Evolutionary conservation across 2,329 filamentous ascomycete genomes (phyloP).

Genomic region (Fusarium pilosicola): DNA sequence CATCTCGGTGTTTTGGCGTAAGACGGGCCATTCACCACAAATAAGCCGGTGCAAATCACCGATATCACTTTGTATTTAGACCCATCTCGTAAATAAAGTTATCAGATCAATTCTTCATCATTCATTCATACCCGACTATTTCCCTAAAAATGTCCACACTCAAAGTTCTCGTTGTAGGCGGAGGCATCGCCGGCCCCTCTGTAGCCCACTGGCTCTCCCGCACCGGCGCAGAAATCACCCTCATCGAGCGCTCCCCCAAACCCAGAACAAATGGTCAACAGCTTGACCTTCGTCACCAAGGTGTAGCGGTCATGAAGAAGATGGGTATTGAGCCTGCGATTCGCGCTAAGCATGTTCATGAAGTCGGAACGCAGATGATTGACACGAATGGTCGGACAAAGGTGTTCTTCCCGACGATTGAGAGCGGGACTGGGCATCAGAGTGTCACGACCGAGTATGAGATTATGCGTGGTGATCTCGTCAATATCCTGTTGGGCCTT

Average conservation of each 20-base stretch:
- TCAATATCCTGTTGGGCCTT: constrained; percentile 3
- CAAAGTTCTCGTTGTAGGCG: constrained; percentile 29
- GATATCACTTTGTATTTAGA: not conserved
- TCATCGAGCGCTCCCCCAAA: constrained; percentile 10
- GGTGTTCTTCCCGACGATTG: not conserved
- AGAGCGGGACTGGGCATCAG: not conserved
- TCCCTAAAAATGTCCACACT: not conserved
- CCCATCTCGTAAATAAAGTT: not conserved
- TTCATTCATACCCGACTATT: not conserved
- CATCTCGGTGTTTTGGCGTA: not conserved
- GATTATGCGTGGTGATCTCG: constrained; percentile 7
- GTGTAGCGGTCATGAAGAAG: constrained; percentile 14
- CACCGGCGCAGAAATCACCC: constrained; percentile 20
- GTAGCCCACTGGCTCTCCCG: constrained; percentile 28
- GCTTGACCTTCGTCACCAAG: constrained; percentile 9
- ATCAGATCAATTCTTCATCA: not conserved
- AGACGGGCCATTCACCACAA: not conserved
- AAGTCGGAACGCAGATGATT: not conserved
- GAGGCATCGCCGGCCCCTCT: constrained; percentile 28
- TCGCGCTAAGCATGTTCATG: not conserved
- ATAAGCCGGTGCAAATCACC: not conserved
- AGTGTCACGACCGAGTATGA: constrained; percentile 9
- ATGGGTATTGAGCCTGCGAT: constrained; percentile 21
- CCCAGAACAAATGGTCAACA: constrained; percentile 11
- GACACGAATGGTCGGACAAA: not conserved